Percentiles rank a stretch among this genome's conserved stretches.
Conservation (phyloP, 1,284 basidiomycete genomes). For the Cryptococcus amylolentus region DNA sequence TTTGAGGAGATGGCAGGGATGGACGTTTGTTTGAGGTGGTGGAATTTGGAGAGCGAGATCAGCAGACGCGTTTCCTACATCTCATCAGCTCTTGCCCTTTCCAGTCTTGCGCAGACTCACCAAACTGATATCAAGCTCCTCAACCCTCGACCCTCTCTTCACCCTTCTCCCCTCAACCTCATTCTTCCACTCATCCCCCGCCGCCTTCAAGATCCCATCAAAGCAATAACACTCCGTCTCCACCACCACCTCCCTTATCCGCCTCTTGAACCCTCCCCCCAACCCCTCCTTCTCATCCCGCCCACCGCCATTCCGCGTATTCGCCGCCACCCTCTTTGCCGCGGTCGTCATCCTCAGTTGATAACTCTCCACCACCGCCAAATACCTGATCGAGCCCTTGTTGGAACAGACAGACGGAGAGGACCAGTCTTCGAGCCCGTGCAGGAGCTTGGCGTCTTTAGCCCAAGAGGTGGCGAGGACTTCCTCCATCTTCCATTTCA, state of each 20-base stretch:
- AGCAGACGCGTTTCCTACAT: conserved; percentile 78
- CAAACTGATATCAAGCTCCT: too few relatives aligned
- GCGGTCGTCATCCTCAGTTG: conserved; percentile 76
- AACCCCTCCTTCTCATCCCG: conserved; percentile 28
- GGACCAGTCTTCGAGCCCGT: conserved; percentile 82
- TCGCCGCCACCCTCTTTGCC: conserved; percentile 70
- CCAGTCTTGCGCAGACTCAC: neutral
- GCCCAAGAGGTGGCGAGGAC: conserved; percentile 76
- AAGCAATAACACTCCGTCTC: conserved; percentile 84
- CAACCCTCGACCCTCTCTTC: conserved; percentile 10
- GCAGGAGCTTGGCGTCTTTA: conserved; percentile 78
- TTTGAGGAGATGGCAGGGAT: conserved; percentile 78
- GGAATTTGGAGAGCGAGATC: conserved; percentile 85
- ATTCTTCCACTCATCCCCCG: conserved; percentile 36
- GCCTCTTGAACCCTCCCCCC: conserved; percentile 51
- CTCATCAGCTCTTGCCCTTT: neutral
- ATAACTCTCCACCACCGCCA: conserved; percentile 73
- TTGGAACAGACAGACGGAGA: conserved; percentile 54
- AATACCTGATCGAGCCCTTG: conserved; percentile 54
- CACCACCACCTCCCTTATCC: conserved; percentile 81
- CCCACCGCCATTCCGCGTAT: neutral
- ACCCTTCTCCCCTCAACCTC: neutral
- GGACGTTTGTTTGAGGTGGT: conserved; percentile 64
- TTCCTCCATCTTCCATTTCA: conserved; percentile 84
- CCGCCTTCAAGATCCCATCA: conserved; percentile 81